Conservation (phyloP, 2,329 filamentous ascomycete species). For the Graphilbum fragrans region DNA sequence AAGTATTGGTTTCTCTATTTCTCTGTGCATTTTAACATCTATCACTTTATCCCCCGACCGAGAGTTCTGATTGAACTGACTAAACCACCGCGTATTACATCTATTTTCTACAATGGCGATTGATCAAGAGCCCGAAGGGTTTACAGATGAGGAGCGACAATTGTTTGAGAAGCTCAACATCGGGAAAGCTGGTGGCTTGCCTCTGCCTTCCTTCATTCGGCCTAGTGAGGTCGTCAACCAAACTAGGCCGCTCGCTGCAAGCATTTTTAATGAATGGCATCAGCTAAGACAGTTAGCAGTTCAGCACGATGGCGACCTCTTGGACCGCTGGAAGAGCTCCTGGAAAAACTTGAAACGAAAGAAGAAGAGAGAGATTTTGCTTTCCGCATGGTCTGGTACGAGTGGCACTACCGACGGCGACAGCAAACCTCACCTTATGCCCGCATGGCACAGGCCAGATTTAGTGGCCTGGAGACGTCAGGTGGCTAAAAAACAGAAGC, state of each 20-base stretch:
- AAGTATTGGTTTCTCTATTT: too few species aligned
- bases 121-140: slow-evolving; percentile 7
- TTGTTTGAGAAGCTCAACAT: slow-evolving; percentile 10
- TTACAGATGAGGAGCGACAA: slow-evolving; percentile 8
- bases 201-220: slow-evolving; percentile 9
- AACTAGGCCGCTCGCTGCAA: slow-evolving; percentile 1
- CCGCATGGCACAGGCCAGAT: slow-evolving; percentile 7
- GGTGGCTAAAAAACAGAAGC: slow-evolving; percentile 1
- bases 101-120: too few species aligned
- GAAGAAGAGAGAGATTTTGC: slow-evolving; percentile 5
- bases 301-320: neutral
- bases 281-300: neutral
- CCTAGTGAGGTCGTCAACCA: slow-evolving; percentile 7
- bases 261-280: slow-evolving; percentile 7
- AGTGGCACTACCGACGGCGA: neutral
- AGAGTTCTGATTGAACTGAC: too few species aligned
- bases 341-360: slow-evolving; percentile 9
- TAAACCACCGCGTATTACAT: too few species aligned
- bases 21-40: too few species aligned
- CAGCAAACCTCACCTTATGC: neutral
- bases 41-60: too few species aligned
- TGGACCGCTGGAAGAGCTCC: slow-evolving; percentile 5
- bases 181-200: slow-evolving; percentile 9
- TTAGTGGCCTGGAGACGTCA: slow-evolving; percentile 7
- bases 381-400: slow-evolving; percentile 1